phyloP scores from a whole-genome alignment of 2,329 filamentous ascomycete genomes.

The Penicillium sp. region DNA sequence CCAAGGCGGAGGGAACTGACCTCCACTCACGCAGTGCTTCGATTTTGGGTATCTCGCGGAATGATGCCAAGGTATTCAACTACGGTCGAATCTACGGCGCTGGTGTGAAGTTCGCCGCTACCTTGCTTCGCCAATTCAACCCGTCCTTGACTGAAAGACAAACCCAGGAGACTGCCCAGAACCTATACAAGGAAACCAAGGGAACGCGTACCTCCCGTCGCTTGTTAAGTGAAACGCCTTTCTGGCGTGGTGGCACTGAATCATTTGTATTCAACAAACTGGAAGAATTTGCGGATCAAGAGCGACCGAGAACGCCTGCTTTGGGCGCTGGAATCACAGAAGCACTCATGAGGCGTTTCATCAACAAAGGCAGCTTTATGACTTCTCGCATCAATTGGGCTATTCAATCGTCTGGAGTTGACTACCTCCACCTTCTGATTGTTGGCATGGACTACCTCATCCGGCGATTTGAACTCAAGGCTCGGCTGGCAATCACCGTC shows the following conservation, averaged over 20 bases:
- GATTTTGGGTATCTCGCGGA: slow-evolving; percentile 90
- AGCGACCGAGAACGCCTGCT: slow-evolving; percentile 84
- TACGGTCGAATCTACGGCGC: slow-evolving; percentile 99
- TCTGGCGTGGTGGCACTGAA: slow-evolving; percentile 96
- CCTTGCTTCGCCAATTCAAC: slow-evolving; percentile 90
- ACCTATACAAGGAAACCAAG: slow-evolving; percentile 86
- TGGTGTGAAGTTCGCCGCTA: slow-evolving; percentile 88
- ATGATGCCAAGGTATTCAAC: slow-evolving; percentile 97
- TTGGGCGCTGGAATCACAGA: slow-evolving; percentile 95
- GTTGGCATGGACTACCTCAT: slow-evolving; percentile 92
- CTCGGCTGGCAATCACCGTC: slow-evolving; percentile 87
- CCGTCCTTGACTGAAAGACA: slow-evolving; percentile 76
- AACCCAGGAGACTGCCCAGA: slow-evolving; percentile 73
- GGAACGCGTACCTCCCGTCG: slow-evolving; percentile 81
- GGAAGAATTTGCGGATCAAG: slow-evolving; percentile 96
- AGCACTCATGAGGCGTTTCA: slow-evolving; percentile 83
- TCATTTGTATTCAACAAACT: slow-evolving; percentile 98
- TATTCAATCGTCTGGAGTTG: slow-evolving; percentile 94
- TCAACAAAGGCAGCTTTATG: slow-evolving; percentile 88
- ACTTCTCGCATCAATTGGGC: slow-evolving; percentile 99
- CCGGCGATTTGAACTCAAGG: slow-evolving; percentile 79
- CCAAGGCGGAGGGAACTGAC: slow-evolving; percentile 90
- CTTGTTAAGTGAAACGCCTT: slow-evolving; percentile 68
- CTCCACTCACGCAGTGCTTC: slow-evolving; percentile 89
- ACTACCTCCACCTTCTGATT: slow-evolving; percentile 93